Base-by-base conservation (phyloP, 2,329 filamentous ascomycete genomes). In the Aureobasidium subglaciale region DNA sequence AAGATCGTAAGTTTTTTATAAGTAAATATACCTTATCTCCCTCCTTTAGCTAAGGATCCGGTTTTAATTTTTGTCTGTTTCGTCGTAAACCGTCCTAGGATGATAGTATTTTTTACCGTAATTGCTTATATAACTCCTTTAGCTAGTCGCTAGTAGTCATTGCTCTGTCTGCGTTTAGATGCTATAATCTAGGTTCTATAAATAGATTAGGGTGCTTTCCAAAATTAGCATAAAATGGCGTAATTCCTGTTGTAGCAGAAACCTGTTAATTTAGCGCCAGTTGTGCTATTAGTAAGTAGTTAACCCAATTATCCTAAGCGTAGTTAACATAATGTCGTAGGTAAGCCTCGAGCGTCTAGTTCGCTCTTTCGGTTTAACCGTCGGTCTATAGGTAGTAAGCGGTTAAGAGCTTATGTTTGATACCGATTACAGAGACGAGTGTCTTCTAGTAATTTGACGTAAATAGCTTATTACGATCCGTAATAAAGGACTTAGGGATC, bases 381-480 rank as follows among this genome's bases (percentile, higher is more conserved):
- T 69, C 59, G 2, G 61, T 67, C 55, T 67, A 30, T 5, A 57
- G 56, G 53, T 69, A 59, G 53, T 62, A 66, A n/a, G 61, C 58
- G 10, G 62, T 68, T 4, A 57, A 65, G 2, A 64, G 58, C 22
- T 61, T 59, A 27, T 57, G 38, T 48, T 63, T 50, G 9, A 67
- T 63, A 25, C 59, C 58, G 10, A 62, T 52, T 25, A 18, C 48
- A 53, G 25, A 42, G 2, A 61, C 37, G 15, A 62, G 49, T 13
- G 56, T 58, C 32, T 60, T 60, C 60, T 48, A 62, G 55, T 56
- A 61, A 50, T 61, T 60, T 22, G 43, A 62, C 34, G 40, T 63
- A 55, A 64, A 64, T 8, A 63, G 32, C 30, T 60, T 62, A 45
- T 61, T 59, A 56, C 59, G 57, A 54, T 64, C 61, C 11, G 59